These are phyloP conservation scores for Cyberlindnera mississippiensis DNA, from an alignment of 805 yeast species.

Conservation along the genomic window DNA sequence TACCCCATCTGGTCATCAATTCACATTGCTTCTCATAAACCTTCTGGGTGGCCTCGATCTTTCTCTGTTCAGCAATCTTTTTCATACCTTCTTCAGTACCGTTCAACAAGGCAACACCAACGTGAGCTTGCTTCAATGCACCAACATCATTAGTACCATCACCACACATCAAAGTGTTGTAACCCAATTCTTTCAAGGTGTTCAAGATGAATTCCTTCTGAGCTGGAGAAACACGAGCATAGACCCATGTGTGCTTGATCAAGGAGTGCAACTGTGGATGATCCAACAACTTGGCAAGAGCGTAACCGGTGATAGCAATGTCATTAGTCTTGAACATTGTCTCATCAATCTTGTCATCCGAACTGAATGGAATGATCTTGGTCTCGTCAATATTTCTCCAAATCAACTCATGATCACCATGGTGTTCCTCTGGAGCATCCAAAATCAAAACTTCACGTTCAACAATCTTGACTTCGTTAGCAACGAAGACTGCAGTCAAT, in stretches of 20 bases:
- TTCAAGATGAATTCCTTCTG: conserved; percentile 91
- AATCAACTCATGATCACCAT: conserved; percentile 54
- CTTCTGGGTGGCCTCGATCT: conserved; percentile 55
- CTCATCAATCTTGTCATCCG: conserved; percentile 52
- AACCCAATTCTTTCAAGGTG: conserved; percentile 81
- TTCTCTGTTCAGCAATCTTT: conserved; percentile 79
- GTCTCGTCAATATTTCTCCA: conserved; percentile 88
- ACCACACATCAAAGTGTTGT: conserved; percentile 97
- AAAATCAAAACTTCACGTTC: conserved; percentile 80
- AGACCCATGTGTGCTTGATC: conserved; percentile 91
- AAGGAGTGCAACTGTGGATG: conserved; percentile 69
- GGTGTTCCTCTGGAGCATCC: conserved; percentile 76
- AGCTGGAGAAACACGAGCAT: conserved; percentile 94
- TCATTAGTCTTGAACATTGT: conserved; percentile 64
- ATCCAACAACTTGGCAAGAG: conserved; percentile 60
- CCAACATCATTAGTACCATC: conserved; percentile 99
- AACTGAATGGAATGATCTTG: conserved; percentile 59
- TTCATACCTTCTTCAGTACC: conserved; percentile 95
- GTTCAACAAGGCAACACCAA: conserved; percentile 95
- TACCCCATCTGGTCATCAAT: conserved; percentile 75
- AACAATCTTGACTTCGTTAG: conserved; percentile 85
- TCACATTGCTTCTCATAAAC: conserved; percentile 84
- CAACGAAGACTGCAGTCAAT: conserved; percentile 96
- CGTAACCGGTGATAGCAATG: conserved; percentile 91
- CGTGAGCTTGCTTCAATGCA: conserved; percentile 96